A percentile compares a stretch with the other conserved stretches of the same genome.
phyloP scores from a whole-genome alignment of 768 basidiomycete genomes.

The Lactarius vividus region DNA sequence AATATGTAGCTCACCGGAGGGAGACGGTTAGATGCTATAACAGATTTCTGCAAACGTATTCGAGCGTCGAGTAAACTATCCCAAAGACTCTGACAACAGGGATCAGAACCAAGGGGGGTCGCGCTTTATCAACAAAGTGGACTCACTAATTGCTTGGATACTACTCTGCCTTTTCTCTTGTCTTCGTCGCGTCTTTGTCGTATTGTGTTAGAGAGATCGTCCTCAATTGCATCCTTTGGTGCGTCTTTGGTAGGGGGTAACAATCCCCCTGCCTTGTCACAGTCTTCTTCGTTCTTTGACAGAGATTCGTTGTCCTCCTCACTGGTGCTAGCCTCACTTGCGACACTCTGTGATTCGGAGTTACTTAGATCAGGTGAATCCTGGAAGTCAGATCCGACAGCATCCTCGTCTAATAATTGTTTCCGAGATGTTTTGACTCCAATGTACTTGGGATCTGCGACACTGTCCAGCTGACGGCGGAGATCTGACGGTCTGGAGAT shows the following conservation, averaged over 20 bases:
- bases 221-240: constrained; percentile 29
- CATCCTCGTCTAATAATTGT: constrained; percentile 46
- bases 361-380: constrained; percentile 31
- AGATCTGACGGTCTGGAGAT: constrained; percentile 61
- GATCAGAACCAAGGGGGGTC: not conserved
- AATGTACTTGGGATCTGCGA: constrained; percentile 77
- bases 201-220: constrained; percentile 52
- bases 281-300: constrained; percentile 28
- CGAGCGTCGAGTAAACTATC: constrained; percentile 86
- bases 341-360: constrained; percentile 10
- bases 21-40: constrained; percentile 60
- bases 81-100: constrained; percentile 63
- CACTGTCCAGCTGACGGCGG: constrained; percentile 59
- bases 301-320: constrained; percentile 30
- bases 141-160: constrained; percentile 79
- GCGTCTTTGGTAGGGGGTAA: not conserved
- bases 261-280: constrained; percentile 28
- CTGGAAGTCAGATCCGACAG: constrained; percentile 32
- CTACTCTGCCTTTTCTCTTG: constrained; percentile 77
- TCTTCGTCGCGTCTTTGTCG: constrained; percentile 65
- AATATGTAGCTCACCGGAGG: constrained; percentile 49
- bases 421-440: constrained; percentile 64
- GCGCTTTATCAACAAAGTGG: not conserved
- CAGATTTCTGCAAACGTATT: constrained; percentile 85
- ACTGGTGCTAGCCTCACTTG: constrained; percentile 10